Conservation (phyloP, 1,139 yeast genomes). For the Arxiozyma bovina region DNA sequence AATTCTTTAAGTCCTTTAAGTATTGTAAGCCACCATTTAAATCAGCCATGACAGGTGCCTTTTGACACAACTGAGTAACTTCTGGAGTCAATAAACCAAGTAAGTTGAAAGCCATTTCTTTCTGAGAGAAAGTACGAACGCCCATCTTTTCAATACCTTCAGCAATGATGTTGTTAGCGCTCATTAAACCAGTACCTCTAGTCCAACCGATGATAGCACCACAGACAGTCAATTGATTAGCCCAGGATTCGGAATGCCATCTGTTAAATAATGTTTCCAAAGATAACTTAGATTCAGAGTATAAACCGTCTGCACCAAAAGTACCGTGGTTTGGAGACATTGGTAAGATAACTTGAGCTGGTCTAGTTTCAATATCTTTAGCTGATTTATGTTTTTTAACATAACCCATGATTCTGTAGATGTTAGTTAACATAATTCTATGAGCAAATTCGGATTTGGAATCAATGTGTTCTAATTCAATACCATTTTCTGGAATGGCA, state of each 20-base stretch:
- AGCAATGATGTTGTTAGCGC: slow-evolving; percentile 92
- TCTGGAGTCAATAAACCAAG: slow-evolving; percentile 88
- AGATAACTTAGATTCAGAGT: slow-evolving; percentile 93
- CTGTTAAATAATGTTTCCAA: slow-evolving; percentile 95
- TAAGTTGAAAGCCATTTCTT: slow-evolving; percentile 98
- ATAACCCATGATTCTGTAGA: slow-evolving; percentile 83
- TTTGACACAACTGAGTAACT: slow-evolving; percentile 80
- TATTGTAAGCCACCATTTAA: slow-evolving; percentile 97
- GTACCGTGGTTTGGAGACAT: slow-evolving; percentile 98
- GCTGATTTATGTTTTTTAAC: slow-evolving; percentile 74
- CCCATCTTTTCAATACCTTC: slow-evolving; percentile 95
- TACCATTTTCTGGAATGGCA: slow-evolving; percentile 97
- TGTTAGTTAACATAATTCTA: slow-evolving; percentile 94
- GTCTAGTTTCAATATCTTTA: slow-evolving; percentile 80
- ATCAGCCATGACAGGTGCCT: slow-evolving; percentile 92
- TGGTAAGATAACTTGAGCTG: slow-evolving; percentile 95
- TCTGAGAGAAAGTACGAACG: slow-evolving; percentile 95
- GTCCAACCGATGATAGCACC: slow-evolving; percentile 99
- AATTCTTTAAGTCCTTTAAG: slow-evolving; percentile 83
- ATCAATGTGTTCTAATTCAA: slow-evolving; percentile 85
- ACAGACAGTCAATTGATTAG: slow-evolving; percentile 83
- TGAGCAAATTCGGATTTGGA: slow-evolving; percentile 96
- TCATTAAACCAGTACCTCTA: slow-evolving; percentile 98
- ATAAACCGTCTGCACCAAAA: slow-evolving; percentile 94
- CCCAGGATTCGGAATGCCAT: slow-evolving; percentile 98